Base-by-base conservation (phyloP, 2,329 filamentous ascomycete species). In the Sclerotiophoma versabilis region DNA sequence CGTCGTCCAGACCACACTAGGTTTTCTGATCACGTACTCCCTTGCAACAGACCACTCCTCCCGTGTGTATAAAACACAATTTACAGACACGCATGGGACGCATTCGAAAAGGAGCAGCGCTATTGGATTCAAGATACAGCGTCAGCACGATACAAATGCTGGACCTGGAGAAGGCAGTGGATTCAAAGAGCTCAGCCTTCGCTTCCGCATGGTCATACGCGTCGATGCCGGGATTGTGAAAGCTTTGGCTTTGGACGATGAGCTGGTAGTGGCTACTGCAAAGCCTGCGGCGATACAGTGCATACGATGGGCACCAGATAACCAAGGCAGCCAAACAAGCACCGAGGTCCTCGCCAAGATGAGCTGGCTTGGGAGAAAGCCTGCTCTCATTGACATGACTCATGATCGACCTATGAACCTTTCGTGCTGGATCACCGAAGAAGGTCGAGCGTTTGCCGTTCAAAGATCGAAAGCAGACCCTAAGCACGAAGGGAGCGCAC, bases 121-220 rank as follows among this genome's bases (percentile, higher is more conserved):
- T 8, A 58, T 71, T 32, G 75, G 73, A 19, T 75, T 71, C 60
- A 73, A 71, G 56, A 71, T 77, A 37, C 72, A 72, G 48, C 66
- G 70, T 5, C 68, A 70, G 25, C 71, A 71, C 39, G 74, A 76
- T 34, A 64, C 66, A n/a, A 76, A 76, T 49, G 71, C 69, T 75
- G 91, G 91, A 0, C 86, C 90, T 1, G 93, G 93, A 27, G 95
- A 97, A 73, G 90, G 90, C 9, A 84, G 84, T 42, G 91, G 91
- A 3, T 87, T 96, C 44, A 85, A 87, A 47, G 95, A 99, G 75
- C 86, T 96, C 50, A 96, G 89, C 66, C 83, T 99, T 42, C 89
- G 92, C 10, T 99, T 99, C 76, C 86, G 93, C 52, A 96, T 97
- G 90, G 93, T 96, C 12, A 98, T 99, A 70, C 96, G 96, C 72